Evolutionary conservation across 116 monocot species (phyloP).

Genomic region (Papilionanthe hybrid): DNA sequence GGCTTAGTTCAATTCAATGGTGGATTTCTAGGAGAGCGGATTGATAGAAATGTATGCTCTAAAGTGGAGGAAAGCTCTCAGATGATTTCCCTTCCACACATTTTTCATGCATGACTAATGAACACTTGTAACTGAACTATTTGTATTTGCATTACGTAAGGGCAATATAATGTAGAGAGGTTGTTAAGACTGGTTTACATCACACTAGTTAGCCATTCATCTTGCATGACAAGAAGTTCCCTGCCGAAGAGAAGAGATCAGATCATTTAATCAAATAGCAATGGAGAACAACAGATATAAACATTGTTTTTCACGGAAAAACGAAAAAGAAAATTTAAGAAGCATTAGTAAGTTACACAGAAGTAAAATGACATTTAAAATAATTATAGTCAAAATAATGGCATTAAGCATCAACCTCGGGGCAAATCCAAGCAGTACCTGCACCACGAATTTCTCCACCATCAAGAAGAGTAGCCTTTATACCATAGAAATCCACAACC

Average conservation of each 20-base stretch:
- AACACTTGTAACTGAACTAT: neutral
- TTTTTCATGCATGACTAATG: neutral
- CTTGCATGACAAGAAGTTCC: neutral
- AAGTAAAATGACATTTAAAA: neutral
- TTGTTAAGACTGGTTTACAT: neutral
- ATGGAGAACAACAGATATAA: neutral
- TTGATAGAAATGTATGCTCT: too few species aligned
- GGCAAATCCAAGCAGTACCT: constrained; percentile 98
- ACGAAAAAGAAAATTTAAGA: neutral
- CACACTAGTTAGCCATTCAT: neutral
- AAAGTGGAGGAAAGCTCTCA: too few species aligned
- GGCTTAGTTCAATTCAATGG: too few species aligned
- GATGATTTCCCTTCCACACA: neutral
- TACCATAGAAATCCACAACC: constrained; percentile 99
- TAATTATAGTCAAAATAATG: neutral
- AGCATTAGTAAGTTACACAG: neutral
- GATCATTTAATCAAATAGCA: neutral
- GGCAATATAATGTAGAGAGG: neutral
- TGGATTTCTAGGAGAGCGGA: too few species aligned
- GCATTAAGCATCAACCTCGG: constrained; percentile 51
- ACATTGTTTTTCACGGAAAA: neutral
- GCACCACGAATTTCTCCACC: constrained; percentile 99
- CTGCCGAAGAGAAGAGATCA: neutral
- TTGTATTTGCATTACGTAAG: neutral
- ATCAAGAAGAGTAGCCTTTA: constrained; percentile 84